Base-by-base conservation (phyloP, 179 eudicot species). In the Silene noctiflora region DNA sequence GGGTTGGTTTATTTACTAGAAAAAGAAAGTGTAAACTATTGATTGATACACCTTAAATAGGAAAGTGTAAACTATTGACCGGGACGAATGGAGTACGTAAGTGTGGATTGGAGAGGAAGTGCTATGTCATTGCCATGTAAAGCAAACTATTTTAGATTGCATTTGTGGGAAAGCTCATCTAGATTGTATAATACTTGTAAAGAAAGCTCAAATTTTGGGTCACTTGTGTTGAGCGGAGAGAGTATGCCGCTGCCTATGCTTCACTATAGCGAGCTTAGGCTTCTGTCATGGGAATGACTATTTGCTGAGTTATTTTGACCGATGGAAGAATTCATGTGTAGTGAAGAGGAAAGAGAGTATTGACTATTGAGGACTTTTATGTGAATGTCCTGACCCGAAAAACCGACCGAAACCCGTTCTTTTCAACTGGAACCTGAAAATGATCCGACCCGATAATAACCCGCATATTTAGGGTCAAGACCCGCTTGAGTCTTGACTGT, bases 111-210 rank as follows among this genome's bases (percentile, higher is more conserved):
- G 70, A 67, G n/a, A 20, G 22, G 22, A 31, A 29, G n/a, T 16
- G 35, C 70, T 67, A 67, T 16, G 17, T 67, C 9, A 67, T 46
- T 67, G 70, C 24, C 70, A 67, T 17, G 46, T 67, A 31, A 19
- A 67, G 11, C 14, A 16, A n/a, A 63, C 16, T 24, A 11, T 39
- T 62, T 62, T 27, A 25, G 29, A 63, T 63, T 25, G 31, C 17
- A 33, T 63, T 25, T 24, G 39, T 27, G 35, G 35, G 35, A 14
- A 63, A 63, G 67, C 67, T 24, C 35, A 24, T 63, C 39, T 63
- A 24, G 67, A 24, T 61, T 7, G 7, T 61, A 61, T 25, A 21
- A 24, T 22, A 24, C 29, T 61, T 9, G 33, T 22, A 7, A 21
- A 21, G 17, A 17, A 61, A 22, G 66, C 66, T 61, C 1, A 61